Conservation (phyloP, 1,284 basidiomycete genomes). For the Exobasidium cylindrosporum region DNA sequence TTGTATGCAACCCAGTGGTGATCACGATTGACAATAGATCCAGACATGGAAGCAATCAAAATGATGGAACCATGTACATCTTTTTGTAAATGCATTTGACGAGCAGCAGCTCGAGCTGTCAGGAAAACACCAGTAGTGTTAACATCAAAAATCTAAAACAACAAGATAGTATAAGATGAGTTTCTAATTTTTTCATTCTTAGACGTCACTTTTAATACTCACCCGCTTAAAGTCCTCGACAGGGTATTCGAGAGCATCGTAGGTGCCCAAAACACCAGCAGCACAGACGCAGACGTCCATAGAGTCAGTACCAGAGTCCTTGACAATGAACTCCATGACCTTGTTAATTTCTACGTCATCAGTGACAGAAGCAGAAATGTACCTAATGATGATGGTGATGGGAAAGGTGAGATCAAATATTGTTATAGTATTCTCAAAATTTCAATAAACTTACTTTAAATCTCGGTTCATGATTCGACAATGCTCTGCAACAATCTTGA, state of each 20-base stretch:
- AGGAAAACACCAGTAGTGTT: conserved; percentile 75
- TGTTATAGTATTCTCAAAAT: conserved; percentile 61
- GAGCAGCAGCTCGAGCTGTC: conserved; percentile 74
- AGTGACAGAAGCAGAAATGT: conserved; percentile 59
- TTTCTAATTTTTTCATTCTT: not conserved
- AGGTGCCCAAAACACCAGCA: conserved; percentile 69
- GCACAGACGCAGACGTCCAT: conserved; percentile 74
- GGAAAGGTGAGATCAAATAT: conserved; percentile 61
- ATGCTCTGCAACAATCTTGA: conserved; percentile 57
- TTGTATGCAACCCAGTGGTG: conserved; percentile 73
- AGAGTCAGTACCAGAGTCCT: conserved; percentile 57
- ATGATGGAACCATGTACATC: conserved; percentile 74
- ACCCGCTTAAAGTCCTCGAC: conserved; percentile 70
- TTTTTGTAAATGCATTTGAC: conserved; percentile 68
- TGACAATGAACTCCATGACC: conserved; percentile 51
- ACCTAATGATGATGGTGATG: conserved; percentile 25
- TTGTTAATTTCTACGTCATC: conserved; percentile 60
- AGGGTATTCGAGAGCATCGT: conserved; percentile 69
- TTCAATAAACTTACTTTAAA: conserved; percentile 60
- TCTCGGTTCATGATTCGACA: conserved; percentile 66
- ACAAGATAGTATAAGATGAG: too few species aligned
- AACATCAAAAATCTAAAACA: conserved; percentile 58
- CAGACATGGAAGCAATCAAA: conserved; percentile 81
- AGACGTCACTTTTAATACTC: conserved; percentile 56
- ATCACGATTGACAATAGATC: conserved; percentile 74